Evolutionary conservation across 352 stramenopile genomes (phyloP), one percentile per base, ranked within the genome.

Genomic region (Plasmopara muralis): DNA sequence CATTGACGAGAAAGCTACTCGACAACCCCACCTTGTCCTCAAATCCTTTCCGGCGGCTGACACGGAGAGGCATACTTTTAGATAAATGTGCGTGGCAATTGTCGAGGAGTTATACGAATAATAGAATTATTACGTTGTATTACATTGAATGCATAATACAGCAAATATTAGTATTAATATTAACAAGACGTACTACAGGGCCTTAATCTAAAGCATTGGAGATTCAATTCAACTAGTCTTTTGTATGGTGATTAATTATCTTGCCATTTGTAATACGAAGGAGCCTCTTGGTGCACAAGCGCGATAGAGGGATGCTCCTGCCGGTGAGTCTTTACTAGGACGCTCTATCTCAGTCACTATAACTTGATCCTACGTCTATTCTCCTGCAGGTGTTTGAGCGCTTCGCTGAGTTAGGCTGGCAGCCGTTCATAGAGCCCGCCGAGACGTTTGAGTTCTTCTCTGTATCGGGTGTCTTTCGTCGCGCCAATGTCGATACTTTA

Each of bases 401-500:
- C 53, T 91, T 91, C 53, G 77, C 77, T 16, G 81, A 91, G 64
- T 68, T 74, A 46, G 81, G 81, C 6, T 93, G 82, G 79, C 73
- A 83, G 53, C 72, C 70, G 44, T 90, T 90, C 65, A 75, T 84
- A 30, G 77, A 87, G 33, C 82, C 82, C 10, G 79, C 73, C 7
- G 82, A 93, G 74, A 90, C 79, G 18, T 93, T 85, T 60, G 82
- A 93, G 72, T 83, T 89, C 62, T 90, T 93, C 49, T 77, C 72
- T 18, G 79, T 87, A 37, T 85, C 82, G 0, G 82, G 82, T 16
- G 67, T 93, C 15, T 93, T 87, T 47, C 73, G 71, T 33, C 75
- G 67, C 33, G 65, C 68, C 20, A 73, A 83, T 38, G 70, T 93
- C 48, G 74, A 89, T 47, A 43, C 54, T 14, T 77, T 83, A 43